Percentiles rank a stretch among this genome's conserved stretches.
Conservation (phyloP, 164 flowering plant genomes). For the Vitis amurensis region DNA sequence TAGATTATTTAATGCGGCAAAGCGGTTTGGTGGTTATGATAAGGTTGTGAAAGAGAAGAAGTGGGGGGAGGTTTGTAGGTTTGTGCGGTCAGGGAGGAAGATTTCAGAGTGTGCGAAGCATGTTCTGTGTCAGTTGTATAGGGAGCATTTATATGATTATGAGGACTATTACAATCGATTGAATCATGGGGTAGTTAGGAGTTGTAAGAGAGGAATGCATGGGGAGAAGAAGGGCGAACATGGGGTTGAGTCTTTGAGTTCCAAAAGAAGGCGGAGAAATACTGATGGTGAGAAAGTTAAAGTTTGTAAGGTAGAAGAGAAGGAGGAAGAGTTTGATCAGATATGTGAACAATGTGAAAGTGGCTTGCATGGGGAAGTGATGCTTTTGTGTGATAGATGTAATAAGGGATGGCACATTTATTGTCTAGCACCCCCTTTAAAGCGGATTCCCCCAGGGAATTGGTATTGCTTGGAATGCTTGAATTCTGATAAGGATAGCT, state of each 20-base stretch:
- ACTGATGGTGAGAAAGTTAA: conserved; percentile 31
- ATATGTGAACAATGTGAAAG: conserved; percentile 91
- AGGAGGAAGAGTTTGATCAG: conserved; percentile 66
- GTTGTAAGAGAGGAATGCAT: conserved; percentile 39
- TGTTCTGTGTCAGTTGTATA: conserved; percentile 75
- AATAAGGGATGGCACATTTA: conserved; percentile 94
- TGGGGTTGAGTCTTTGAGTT: conserved; percentile 19
- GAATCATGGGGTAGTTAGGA: conserved; percentile 29
- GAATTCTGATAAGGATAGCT: conserved; percentile 84
- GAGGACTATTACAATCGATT: conserved; percentile 53
- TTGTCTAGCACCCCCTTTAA: conserved; percentile 90
- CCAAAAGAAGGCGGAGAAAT: conserved; percentile 57
- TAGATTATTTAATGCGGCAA: conserved; percentile 81
- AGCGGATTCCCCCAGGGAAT: conserved; percentile 76
- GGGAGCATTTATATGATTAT: conserved; percentile 85
- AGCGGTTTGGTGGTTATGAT: conserved; percentile 87
- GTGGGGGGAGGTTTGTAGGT: conserved; percentile 82
- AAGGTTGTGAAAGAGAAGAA: conserved; percentile 78
- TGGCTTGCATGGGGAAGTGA: conserved; percentile 94
- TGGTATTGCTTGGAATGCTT: conserved; percentile 96
- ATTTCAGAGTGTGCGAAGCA: conserved; percentile 84
- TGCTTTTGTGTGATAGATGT: conserved; percentile 96
- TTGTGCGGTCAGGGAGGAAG: conserved; percentile 52
- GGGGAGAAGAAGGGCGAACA: conserved; percentile 28
- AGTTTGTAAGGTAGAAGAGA: conserved; percentile 23